A percentile compares a stretch with the other conserved stretches of the same genome.
These are phyloP conservation scores for Uronychia setigera DNA, from an alignment of 73 alveolate genomes.

Conservation along the genomic window DNA sequence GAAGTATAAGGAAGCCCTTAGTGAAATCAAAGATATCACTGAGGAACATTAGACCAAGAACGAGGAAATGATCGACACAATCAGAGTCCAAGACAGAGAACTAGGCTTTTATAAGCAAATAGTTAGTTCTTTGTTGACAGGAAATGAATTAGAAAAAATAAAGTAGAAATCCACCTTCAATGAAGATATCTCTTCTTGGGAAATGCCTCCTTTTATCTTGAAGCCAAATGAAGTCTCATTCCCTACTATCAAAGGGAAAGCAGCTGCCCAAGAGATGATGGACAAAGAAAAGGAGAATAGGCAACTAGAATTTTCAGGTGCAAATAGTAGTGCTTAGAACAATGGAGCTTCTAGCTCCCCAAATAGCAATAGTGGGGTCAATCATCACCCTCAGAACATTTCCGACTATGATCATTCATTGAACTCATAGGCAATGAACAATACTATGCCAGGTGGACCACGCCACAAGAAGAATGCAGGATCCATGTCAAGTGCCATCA, in stretches of 20 bases:
- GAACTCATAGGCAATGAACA: background rate
- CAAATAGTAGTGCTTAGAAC: background rate
- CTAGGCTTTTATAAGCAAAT: conserved; percentile 73
- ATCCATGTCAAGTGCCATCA: background rate
- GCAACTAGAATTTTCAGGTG: conserved; percentile 4
- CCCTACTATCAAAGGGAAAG: conserved; percentile 25
- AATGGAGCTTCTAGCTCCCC: background rate
- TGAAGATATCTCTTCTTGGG: conserved; percentile 21
- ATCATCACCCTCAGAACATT: no score
- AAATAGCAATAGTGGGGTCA: background rate
- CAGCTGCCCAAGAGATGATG: conserved; percentile 12
- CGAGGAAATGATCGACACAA: conserved; percentile 65
- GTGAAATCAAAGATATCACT: conserved; percentile 76
- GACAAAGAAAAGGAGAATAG: conserved; percentile 20
- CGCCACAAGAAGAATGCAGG: background rate
- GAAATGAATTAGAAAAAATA: conserved; percentile 26
- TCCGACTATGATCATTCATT: background rate
- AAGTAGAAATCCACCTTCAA: conserved; percentile 12
- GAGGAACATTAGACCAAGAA: conserved; percentile 65
- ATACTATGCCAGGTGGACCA: background rate
- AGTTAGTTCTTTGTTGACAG: conserved; percentile 11
- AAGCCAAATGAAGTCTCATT: conserved; percentile 24
- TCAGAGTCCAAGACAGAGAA: conserved; percentile 67
- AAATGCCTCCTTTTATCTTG: conserved; percentile 28
- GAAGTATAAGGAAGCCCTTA: conserved; percentile 14